These are phyloP conservation scores for Acanthamoeba triangularis DNA, from an alignment of 208 protist species.

Conservation along the genomic window DNA sequence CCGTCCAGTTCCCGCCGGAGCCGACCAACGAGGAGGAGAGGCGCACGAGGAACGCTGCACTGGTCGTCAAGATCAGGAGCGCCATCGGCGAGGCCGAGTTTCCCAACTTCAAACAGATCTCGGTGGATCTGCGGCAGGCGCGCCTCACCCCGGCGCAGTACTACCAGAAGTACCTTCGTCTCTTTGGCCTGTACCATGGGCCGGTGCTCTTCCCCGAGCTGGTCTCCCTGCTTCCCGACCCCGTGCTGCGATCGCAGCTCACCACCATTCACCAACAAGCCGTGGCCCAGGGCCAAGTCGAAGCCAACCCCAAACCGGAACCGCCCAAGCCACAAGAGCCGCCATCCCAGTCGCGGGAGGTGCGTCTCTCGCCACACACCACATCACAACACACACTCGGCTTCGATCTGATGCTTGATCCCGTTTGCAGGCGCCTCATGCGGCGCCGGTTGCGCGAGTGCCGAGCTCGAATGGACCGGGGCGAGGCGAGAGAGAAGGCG, in stretches of 20 bases:
- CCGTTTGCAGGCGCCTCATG: background rate
- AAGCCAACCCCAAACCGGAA: background rate
- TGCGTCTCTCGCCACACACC: no score
- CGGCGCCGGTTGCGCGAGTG: background rate
- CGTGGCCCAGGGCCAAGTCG: background rate
- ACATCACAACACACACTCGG: no score
- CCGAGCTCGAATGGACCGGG: background rate
- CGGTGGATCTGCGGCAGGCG: constrained; percentile 22
- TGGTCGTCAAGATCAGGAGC: constrained; percentile 39
- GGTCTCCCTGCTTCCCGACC: constrained; percentile 36
- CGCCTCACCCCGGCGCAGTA: constrained; percentile 43
- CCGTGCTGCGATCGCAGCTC: constrained; percentile 4
- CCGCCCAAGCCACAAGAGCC: background rate
- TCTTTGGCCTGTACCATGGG: constrained; percentile 1
- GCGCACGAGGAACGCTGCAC: background rate
- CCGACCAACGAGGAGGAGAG: background rate
- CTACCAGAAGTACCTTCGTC: constrained; percentile 14
- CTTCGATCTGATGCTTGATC: no score
- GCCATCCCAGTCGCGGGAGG: background rate
- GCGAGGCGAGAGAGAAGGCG: background rate
- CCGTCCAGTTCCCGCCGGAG: background rate
- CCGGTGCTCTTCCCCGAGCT: constrained; percentile 42
- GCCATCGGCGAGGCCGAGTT: constrained; percentile 41
- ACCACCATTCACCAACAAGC: constrained; percentile 35
- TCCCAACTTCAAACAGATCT: constrained; percentile 47